These are phyloP conservation scores for Themeda triandra DNA, from an alignment of 176 grass and related monocot species.

Conservation along the genomic window DNA sequence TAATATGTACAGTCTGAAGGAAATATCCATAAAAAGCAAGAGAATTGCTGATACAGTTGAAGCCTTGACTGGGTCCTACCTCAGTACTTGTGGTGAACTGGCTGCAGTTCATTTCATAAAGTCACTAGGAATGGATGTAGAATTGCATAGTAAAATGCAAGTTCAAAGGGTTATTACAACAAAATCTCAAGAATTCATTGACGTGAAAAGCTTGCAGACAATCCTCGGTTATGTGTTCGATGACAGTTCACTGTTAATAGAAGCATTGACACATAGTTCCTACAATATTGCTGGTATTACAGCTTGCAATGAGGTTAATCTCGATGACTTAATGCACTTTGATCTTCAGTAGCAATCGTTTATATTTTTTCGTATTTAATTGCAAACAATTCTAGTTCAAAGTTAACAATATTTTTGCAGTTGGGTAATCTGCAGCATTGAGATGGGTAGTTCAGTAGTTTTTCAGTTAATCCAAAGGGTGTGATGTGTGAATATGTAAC, in stretches of 20 bases:
- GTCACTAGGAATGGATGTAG: conserved; percentile 57
- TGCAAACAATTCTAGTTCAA: background rate
- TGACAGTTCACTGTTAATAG: conserved; percentile 55
- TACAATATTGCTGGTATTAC: conserved; percentile 40
- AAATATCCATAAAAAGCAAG: conserved; percentile 61
- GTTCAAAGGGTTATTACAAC: conserved; percentile 18
- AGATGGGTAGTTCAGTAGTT: background rate
- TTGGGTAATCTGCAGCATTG: background rate
- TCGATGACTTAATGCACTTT: conserved; percentile 1
- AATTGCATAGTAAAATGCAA: conserved; percentile 35
- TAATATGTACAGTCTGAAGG: conserved; percentile 38
- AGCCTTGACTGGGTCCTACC: conserved; percentile 61
- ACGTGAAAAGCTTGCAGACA: conserved; percentile 34
- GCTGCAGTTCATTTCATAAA: conserved; percentile 60
- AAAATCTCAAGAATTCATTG: conserved; percentile 37
- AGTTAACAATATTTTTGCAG: background rate
- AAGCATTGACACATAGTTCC: conserved; percentile 81
- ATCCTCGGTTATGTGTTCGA: conserved; percentile 52
- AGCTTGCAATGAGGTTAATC: conserved; percentile 65
- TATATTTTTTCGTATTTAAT: background rate
- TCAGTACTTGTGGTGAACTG: conserved; percentile 52
- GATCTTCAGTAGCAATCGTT: background rate
- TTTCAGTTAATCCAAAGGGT: background rate
- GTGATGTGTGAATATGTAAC: background rate
- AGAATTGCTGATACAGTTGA: conserved; percentile 69